These are phyloP conservation scores for Dalbergia cultrata DNA, from an alignment of 306 rosid genomes.

Conservation along the genomic window DNA sequence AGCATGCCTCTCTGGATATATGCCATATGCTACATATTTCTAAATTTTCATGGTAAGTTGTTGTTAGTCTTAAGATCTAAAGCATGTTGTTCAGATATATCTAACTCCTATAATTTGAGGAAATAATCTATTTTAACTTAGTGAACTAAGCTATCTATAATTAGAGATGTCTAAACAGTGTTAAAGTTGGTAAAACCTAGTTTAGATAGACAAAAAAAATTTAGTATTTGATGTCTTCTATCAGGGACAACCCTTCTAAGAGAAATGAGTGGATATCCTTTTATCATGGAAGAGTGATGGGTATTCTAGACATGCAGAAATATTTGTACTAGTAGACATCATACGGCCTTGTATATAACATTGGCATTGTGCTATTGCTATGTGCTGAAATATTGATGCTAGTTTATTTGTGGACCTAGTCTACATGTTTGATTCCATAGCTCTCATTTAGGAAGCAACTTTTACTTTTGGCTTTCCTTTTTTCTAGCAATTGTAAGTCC, in stretches of 20 bases:
- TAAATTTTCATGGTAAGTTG: constrained; percentile 84
- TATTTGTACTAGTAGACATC: no score
- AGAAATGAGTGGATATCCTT: no score
- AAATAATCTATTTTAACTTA: constrained; percentile 28
- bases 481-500: constrained; percentile 86
- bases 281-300: no score
- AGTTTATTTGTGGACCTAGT: constrained; percentile 25
- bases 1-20: constrained; percentile 91
- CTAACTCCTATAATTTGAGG: constrained; percentile 14
- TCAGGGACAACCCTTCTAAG: no score
- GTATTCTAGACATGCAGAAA: no score
- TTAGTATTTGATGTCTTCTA: no score
- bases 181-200: no score
- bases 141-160: background rate
- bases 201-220: no score
- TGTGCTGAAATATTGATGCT: no score
- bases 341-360: background rate
- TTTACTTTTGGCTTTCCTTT: constrained; percentile 96
- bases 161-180: no score
- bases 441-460: constrained; percentile 76
- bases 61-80: constrained; percentile 26
- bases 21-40: constrained; percentile 79
- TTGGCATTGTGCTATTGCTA: background rate
- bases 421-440: constrained; percentile 33
- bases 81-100: background rate